These are phyloP conservation scores for Micractinium sp. DNA, from an alignment of 139 green algal species.

Conservation along the genomic window DNA sequence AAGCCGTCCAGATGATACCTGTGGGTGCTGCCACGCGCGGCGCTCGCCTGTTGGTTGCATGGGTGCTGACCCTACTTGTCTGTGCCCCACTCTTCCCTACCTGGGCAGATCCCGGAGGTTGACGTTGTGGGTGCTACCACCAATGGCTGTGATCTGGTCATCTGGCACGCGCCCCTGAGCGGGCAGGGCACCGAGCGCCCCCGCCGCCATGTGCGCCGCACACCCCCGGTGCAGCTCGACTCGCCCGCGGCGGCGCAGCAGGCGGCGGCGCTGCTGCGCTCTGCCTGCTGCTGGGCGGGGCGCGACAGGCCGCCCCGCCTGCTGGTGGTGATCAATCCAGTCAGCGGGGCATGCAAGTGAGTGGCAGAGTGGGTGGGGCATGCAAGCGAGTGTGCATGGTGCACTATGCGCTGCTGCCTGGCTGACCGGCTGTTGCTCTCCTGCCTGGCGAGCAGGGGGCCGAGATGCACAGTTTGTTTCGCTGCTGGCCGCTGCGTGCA, in stretches of 20 bases:
- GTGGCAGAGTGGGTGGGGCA: neutral
- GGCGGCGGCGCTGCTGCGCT: neutral
- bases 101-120: neutral
- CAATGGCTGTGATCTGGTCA: neutral
- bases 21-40: neutral
- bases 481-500: no score
- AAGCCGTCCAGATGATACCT: neutral
- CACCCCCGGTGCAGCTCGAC: neutral
- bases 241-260: neutral
- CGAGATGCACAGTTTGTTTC: no score
- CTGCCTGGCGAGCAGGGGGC: no score
- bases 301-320: slow-evolving; percentile 35
- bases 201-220: slow-evolving; percentile 12
- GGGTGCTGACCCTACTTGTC: neutral
- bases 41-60: neutral
- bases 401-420: no score
- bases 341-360: slow-evolving; percentile 64
- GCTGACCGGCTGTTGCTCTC: no score
- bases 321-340: slow-evolving; percentile 72
- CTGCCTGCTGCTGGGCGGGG: slow-evolving; percentile 36
- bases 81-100: neutral
- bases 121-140: slow-evolving; percentile 18
- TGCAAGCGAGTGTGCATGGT: no score
- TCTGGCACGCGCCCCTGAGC: slow-evolving; percentile 15
- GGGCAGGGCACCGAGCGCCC: neutral